Evolutionary conservation across 441 rosid genomes (phyloP).

Genomic region (Adansonia grandidieri): DNA sequence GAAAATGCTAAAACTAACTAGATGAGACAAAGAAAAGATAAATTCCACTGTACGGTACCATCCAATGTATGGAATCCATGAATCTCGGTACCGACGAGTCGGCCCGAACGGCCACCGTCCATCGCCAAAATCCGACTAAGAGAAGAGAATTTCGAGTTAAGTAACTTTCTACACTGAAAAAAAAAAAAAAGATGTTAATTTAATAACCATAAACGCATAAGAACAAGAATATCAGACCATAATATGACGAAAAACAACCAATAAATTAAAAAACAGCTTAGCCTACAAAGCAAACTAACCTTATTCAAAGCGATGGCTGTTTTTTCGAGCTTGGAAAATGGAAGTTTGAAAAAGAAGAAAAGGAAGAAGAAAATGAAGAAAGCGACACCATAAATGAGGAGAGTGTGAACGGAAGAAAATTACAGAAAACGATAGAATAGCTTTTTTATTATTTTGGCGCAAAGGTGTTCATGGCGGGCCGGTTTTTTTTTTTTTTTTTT

Average conservation of each 20-base stretch:
- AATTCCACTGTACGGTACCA: slow-evolving; percentile 44
- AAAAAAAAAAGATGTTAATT: neutral
- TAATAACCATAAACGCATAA: neutral
- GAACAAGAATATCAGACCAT: neutral
- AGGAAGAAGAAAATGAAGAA: neutral
- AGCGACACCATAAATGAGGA: neutral
- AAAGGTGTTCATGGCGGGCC: too few relatives aligned
- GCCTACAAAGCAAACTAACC: neutral
- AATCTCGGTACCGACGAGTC: slow-evolving; percentile 69
- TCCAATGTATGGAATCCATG: slow-evolving; percentile 78
- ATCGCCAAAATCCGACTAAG: slow-evolving; percentile 26
- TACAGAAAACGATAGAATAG: too few relatives aligned
- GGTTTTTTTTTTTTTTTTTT: too few relatives aligned
- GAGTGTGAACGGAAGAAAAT: too few relatives aligned
- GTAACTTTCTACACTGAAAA: neutral
- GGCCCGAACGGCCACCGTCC: slow-evolving; percentile 40
- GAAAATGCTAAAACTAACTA: neutral
- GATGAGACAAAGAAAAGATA: neutral
- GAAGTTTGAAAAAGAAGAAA: neutral
- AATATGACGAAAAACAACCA: neutral
- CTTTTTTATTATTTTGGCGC: neutral
- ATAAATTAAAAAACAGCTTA: neutral
- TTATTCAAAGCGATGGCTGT: neutral
- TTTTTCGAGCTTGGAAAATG: neutral
- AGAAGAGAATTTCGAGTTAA: neutral